A percentile compares a stretch with the other conserved stretches of the same genome.
These are phyloP conservation scores for Paracoccidioides lutzii DNA, from an alignment of 2,329 filamentous ascomycete species.

Conservation along the genomic window DNA sequence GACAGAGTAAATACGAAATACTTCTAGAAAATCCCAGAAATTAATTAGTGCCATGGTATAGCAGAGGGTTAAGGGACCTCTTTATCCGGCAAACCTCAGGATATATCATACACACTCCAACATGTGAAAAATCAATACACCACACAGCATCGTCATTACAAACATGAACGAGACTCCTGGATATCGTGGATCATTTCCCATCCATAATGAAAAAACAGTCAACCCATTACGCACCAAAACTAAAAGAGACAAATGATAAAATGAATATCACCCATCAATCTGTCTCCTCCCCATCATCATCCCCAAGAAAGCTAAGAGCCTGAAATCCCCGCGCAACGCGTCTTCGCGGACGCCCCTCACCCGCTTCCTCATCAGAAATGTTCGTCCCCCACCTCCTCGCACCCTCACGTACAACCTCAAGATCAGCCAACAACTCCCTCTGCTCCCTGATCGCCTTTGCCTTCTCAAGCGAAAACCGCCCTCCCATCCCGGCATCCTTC, in stretches of 20 bases:
- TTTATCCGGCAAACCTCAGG: too few relatives aligned
- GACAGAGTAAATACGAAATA: neutral
- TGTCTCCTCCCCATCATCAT: constrained; percentile 54
- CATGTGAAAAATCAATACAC: too few relatives aligned
- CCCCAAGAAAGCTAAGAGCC: constrained; percentile 45
- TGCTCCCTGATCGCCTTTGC: constrained; percentile 77
- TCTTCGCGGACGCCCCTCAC: constrained; percentile 26
- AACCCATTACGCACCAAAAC: neutral
- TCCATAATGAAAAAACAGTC: neutral
- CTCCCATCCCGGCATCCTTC: constrained; percentile 71
- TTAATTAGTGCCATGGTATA: too few relatives aligned
- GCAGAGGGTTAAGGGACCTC: too few relatives aligned
- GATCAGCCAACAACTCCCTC: constrained; percentile 69
- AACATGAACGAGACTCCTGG: too few relatives aligned
- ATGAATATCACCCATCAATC: constrained; percentile 21
- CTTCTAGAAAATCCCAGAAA: neutral
- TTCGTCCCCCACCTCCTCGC: constrained; percentile 62
- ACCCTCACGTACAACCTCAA: constrained; percentile 74
- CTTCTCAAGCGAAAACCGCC: constrained; percentile 72
- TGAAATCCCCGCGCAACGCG: constrained; percentile 32
- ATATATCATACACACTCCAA: too few relatives aligned
- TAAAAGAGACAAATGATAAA: constrained; percentile 3
- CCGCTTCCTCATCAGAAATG: constrained; percentile 28
- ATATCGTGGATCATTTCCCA: neutral
- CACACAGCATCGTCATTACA: too few relatives aligned